These are phyloP conservation scores for Neocallimastix lanati DNA, from an alignment of 192 early-diverging fungal species.

Conservation along the genomic window DNA sequence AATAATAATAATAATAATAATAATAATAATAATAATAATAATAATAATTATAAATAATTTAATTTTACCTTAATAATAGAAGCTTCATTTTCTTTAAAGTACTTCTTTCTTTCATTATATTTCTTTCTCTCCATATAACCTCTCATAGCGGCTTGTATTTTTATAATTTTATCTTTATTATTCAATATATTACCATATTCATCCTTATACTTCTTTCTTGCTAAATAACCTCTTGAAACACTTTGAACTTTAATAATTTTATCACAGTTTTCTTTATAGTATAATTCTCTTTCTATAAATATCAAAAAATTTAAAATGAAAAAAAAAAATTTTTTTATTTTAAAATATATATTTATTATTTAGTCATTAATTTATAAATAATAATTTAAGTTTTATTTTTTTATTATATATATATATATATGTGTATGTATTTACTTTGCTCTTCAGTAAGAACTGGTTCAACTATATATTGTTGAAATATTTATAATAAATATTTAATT, in stretches of 20 bases:
- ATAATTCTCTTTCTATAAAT: background rate
- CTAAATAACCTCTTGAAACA: background rate
- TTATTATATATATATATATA: no score
- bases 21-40: no score
- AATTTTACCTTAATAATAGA: conserved; percentile 18
- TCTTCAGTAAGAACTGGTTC: no score
- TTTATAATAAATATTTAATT: no score
- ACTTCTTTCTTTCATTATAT: conserved; percentile 9
- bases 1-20: no score
- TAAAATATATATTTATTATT: no score
- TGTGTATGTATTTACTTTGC: no score
- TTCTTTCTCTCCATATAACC: conserved; percentile 6
- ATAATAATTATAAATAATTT: background rate
- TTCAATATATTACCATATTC: conserved; percentile 1
- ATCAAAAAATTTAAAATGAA: no score
- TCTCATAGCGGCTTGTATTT: conserved; percentile 12
- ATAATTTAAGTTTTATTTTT: no score
- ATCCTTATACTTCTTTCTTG: conserved; percentile 9
- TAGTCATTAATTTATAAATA: no score
- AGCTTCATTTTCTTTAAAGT: conserved; percentile 17
- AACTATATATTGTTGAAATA: no score
- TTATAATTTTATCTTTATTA: conserved; percentile 11
- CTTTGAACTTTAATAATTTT: background rate
- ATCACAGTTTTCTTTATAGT: background rate
- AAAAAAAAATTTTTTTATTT: no score